Percentiles rank a stretch among this genome's conserved stretches.
phyloP scores from a whole-genome alignment of 495 filamentous ascomycete genomes.

The Daldinia grandis region DNA sequence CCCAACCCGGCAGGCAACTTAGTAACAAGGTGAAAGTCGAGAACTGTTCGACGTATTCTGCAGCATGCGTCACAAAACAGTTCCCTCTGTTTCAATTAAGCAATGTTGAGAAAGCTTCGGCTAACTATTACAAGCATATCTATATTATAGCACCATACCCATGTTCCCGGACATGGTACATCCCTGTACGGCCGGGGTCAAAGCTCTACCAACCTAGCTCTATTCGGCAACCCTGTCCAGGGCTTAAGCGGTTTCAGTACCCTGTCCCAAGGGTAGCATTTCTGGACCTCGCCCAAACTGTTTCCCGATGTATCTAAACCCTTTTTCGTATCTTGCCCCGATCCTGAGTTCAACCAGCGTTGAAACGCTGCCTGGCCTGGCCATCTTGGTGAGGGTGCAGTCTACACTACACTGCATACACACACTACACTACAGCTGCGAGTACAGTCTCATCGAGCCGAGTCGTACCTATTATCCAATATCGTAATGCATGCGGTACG shows the following conservation, averaged over 20 bases:
- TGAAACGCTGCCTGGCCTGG: constrained; percentile 30
- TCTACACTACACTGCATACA: background rate
- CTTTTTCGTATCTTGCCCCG: constrained; percentile 35
- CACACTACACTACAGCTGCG: constrained; percentile 1
- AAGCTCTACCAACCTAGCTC: constrained; percentile 30
- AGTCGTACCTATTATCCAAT: constrained; percentile 12
- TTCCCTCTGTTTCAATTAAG: constrained; percentile 38
- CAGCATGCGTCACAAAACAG: constrained; percentile 29
- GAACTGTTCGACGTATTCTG: background rate
- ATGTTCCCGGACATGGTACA: constrained; percentile 15
- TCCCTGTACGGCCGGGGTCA: constrained; percentile 31
- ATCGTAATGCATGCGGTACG: constrained; percentile 21
- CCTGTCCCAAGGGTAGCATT: constrained; percentile 26
- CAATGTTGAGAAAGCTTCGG: constrained; percentile 33
- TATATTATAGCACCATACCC: constrained; percentile 29
- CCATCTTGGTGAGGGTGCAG: background rate
- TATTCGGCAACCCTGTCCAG: constrained; percentile 10
- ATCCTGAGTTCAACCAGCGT: constrained; percentile 29
- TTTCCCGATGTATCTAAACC: constrained; percentile 37
- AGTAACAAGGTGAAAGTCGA: background rate
- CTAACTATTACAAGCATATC: constrained; percentile 29
- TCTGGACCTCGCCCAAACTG: constrained; percentile 33
- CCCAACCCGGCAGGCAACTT: background rate
- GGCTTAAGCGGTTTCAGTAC: constrained; percentile 37
- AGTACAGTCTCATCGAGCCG: constrained; percentile 9